Percentiles rank a stretch among this genome's conserved stretches.
phyloP scores from a whole-genome alignment of 208 protist genomes.

The Crithidia thermophila region DNA sequence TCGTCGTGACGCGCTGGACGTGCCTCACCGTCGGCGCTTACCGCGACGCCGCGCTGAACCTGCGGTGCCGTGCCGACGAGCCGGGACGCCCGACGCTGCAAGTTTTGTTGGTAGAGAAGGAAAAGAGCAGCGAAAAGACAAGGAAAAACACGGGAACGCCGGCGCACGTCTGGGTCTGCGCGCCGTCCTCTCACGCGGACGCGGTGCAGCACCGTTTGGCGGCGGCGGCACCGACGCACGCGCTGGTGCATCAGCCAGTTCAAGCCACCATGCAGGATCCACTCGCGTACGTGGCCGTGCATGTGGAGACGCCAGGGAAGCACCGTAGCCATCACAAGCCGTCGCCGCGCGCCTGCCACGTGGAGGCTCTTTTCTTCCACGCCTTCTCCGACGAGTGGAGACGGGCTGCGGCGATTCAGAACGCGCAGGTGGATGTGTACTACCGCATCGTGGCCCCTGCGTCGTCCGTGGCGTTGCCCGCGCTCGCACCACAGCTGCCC shows the following conservation, averaged over 20 bases:
- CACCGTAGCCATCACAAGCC: background rate
- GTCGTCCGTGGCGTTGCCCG: background rate
- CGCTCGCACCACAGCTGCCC: slow-evolving; percentile 17
- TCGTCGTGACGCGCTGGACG: slow-evolving; percentile 31
- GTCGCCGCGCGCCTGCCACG: background rate
- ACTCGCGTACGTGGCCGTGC: slow-evolving; percentile 27
- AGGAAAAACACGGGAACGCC: background rate
- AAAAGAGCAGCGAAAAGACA: background rate
- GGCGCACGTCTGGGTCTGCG: slow-evolving; percentile 23
- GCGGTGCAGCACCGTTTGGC: slow-evolving; percentile 18
- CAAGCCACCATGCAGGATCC: slow-evolving; percentile 15
- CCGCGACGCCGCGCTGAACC: slow-evolving; percentile 52
- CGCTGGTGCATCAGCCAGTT: slow-evolving; percentile 20
- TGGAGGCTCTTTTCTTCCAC: slow-evolving; percentile 19
- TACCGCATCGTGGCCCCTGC: slow-evolving; percentile 29
- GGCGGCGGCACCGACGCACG: slow-evolving; percentile 4
- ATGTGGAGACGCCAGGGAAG: background rate
- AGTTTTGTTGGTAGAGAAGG: slow-evolving; percentile 28
- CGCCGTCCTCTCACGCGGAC: background rate
- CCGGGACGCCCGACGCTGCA: slow-evolving; percentile 26
- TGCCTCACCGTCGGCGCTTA: slow-evolving; percentile 46
- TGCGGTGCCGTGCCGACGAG: slow-evolving; percentile 32
- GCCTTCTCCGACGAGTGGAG: slow-evolving; percentile 24
- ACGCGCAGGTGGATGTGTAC: slow-evolving; percentile 12
- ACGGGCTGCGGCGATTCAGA: background rate